These are phyloP conservation scores for Saccharomyces hybrid DNA, from an alignment of 1,139 yeast genomes.

Conservation along the genomic window DNA sequence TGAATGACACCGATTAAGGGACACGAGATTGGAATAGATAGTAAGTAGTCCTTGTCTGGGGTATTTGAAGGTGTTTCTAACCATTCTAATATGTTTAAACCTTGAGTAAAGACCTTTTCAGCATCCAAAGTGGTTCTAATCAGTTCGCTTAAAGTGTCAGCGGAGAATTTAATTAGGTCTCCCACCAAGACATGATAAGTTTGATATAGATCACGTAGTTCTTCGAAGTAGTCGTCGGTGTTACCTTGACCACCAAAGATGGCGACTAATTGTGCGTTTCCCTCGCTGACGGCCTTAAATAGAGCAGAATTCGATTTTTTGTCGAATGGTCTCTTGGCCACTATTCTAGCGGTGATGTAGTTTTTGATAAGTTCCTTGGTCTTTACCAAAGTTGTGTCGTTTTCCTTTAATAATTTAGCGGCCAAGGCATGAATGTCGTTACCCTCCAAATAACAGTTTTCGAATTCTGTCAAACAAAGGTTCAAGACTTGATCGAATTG, in stretches of 20 bases:
- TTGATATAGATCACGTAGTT: constrained; percentile 76
- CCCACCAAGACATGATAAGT: constrained; percentile 68
- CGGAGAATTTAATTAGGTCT: constrained; percentile 65
- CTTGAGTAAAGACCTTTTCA: constrained; percentile 87
- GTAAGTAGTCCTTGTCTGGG: constrained; percentile 82
- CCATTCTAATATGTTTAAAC: constrained; percentile 85
- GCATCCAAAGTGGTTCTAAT: constrained; percentile 70
- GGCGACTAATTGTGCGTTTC: constrained; percentile 62
- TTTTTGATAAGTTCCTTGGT: constrained; percentile 68
- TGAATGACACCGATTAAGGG: constrained; percentile 95
- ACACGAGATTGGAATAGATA: constrained; percentile 89
- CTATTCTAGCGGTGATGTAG: constrained; percentile 51
- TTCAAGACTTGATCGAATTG: constrained; percentile 62
- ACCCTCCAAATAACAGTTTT: constrained; percentile 62
- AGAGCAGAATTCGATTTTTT: constrained; percentile 48
- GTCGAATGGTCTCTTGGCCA: constrained; percentile 43
- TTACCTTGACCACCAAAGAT: constrained; percentile 99
- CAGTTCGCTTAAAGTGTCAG: constrained; percentile 58
- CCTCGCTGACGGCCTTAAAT: constrained; percentile 51
- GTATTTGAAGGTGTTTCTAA: constrained; percentile 74
- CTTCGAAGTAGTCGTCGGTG: constrained; percentile 95
- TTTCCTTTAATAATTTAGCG: constrained; percentile 45
- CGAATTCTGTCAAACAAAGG: constrained; percentile 73
- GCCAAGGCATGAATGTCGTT: constrained; percentile 89
- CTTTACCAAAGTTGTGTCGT: constrained; percentile 54